These are phyloP conservation scores for Phytopythium mirpurense DNA, from an alignment of 352 stramenopile species.

Conservation along the genomic window DNA sequence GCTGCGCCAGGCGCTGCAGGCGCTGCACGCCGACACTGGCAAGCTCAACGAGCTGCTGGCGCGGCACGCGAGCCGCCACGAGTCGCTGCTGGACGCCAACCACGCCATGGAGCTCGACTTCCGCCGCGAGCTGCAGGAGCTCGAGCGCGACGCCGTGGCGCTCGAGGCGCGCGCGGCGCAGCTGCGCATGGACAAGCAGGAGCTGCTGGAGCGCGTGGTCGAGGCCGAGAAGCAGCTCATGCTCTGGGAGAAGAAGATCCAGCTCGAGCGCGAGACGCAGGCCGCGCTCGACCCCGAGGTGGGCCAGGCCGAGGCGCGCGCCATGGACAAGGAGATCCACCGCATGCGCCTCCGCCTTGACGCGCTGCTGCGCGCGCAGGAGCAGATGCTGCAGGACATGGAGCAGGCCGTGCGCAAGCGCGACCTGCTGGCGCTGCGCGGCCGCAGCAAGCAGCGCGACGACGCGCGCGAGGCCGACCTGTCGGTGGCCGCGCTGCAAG, in stretches of 20 bases:
- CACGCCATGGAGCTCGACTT: slow-evolving; percentile 89
- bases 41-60: slow-evolving; percentile 93
- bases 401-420: slow-evolving; percentile 92
- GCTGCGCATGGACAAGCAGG: slow-evolving; percentile 82
- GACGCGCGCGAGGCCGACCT: slow-evolving; percentile 40
- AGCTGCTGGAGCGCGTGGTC: slow-evolving; percentile 87
- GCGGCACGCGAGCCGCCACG: slow-evolving; percentile 72
- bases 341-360: slow-evolving; percentile 93
- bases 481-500: slow-evolving; percentile 80
- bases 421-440: slow-evolving; percentile 89
- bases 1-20: slow-evolving; percentile 52
- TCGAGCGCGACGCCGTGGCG: slow-evolving; percentile 72
- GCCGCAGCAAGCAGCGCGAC: slow-evolving; percentile 72
- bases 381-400: slow-evolving; percentile 93
- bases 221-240: slow-evolving; percentile 91
- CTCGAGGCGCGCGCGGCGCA: slow-evolving; percentile 70
- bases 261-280: slow-evolving; percentile 95
- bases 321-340: slow-evolving; percentile 96
- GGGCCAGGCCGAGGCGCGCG: slow-evolving; percentile 85
- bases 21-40: slow-evolving; percentile 90
- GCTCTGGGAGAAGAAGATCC: slow-evolving; percentile 96
- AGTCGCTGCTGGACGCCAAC: slow-evolving; percentile 85
- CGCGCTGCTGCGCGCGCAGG: slow-evolving; percentile 86
- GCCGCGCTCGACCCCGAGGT: slow-evolving; percentile 90
- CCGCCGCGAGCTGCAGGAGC: slow-evolving; percentile 86